Conservation (phyloP, 1,284 basidiomycete genomes). For the Malassezia psittaci region DNA sequence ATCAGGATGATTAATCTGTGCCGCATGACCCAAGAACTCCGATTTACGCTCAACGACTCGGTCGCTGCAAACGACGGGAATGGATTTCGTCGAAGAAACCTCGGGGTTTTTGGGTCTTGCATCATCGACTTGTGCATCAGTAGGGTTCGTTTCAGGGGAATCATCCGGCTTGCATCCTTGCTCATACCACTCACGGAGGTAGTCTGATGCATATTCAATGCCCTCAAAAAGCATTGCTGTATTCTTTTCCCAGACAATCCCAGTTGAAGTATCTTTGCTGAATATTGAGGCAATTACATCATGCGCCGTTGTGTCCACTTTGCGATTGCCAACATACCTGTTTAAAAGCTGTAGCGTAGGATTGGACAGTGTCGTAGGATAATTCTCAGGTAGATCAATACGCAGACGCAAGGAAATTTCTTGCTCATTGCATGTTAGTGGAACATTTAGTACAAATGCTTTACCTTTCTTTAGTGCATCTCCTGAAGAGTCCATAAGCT, state of each 20-base stretch:
- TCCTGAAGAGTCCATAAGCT: constrained; percentile 12
- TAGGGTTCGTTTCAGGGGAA: neutral
- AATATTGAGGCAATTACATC: neutral
- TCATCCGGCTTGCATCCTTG: constrained; percentile 1
- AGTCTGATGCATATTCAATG: constrained; percentile 42
- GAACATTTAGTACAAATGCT: neutral
- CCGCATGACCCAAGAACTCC: constrained; percentile 46
- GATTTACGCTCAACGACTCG: constrained; percentile 45
- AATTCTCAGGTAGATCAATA: neutral
- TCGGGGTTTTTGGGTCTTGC: neutral
- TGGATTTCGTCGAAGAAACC: neutral
- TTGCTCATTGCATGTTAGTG: neutral
- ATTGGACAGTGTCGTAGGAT: neutral
- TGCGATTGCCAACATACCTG: neutral
- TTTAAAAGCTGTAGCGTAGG: constrained; percentile 5
- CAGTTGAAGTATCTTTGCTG: neutral
- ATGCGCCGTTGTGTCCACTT: constrained; percentile 6
- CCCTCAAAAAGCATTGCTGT: constrained; percentile 44
- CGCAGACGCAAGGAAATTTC: neutral
- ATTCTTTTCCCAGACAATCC: constrained; percentile 18
- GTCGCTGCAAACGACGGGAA: constrained; percentile 25
- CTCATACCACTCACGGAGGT: constrained; percentile 30
- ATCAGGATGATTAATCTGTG: constrained; percentile 26
- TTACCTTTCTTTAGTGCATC: neutral
- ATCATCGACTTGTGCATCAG: neutral